phyloP scores from a whole-genome alignment of 768 basidiomycete species.

The Boletus coccyginus region DNA sequence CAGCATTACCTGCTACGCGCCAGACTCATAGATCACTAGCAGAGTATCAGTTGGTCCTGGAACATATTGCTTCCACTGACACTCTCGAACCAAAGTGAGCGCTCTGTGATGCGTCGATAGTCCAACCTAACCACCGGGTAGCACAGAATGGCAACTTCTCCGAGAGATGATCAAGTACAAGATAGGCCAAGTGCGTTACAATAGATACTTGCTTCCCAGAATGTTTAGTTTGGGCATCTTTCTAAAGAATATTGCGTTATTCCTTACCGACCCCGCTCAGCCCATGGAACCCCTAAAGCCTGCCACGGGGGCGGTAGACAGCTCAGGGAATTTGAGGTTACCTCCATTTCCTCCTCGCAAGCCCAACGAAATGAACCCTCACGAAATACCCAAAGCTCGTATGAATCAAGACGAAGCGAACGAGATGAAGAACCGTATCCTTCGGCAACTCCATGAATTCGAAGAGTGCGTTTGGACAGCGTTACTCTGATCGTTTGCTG shows the following conservation, averaged over 20 bases:
- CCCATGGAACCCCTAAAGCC: constrained; percentile 41
- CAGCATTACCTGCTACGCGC: neutral
- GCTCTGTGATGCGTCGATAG: neutral
- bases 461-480: constrained; percentile 54
- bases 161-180: constrained; percentile 73
- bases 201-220: neutral
- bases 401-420: constrained; percentile 63
- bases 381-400: constrained; percentile 53
- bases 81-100: constrained; percentile 49
- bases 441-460: constrained; percentile 67
- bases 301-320: constrained; percentile 30
- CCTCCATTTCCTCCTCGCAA: constrained; percentile 72
- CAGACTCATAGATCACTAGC: constrained; percentile 12
- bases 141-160: constrained; percentile 67
- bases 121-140: constrained; percentile 28
- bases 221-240: neutral
- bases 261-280: constrained; percentile 39
- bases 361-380: constrained; percentile 45
- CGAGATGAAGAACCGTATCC: constrained; percentile 53
- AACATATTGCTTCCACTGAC: constrained; percentile 65
- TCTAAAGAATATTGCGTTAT: constrained; percentile 48
- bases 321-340: constrained; percentile 59
- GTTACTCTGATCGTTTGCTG: constrained; percentile 1
- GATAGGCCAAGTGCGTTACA: constrained; percentile 53
- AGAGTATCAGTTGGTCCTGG: constrained; percentile 60